Evolutionary conservation across 179 eudicot genomes (phyloP).

Genomic region (Spergularia azorica): DNA sequence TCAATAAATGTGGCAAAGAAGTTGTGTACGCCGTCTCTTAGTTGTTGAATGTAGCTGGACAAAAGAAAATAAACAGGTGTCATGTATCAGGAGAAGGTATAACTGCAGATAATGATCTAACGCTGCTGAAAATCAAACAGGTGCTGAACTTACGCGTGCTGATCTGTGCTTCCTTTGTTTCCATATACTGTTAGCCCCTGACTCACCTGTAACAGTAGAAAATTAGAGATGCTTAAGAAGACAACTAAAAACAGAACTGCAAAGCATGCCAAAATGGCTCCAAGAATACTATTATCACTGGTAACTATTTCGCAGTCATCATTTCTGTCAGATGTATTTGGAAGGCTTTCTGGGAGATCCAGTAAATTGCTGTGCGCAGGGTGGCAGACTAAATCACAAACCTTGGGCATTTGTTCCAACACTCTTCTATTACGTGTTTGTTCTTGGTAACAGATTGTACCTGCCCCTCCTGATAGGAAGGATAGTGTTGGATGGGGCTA

Average conservation of each 20-base stretch:
- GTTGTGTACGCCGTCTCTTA: conserved; percentile 97
- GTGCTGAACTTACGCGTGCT: conserved; percentile 79
- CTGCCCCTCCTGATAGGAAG: too few relatives aligned
- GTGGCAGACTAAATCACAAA: too few relatives aligned
- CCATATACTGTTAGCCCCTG: conserved; percentile 94
- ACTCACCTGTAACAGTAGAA: conserved; percentile 58
- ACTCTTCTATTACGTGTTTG: too few relatives aligned
- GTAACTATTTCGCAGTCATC: too few relatives aligned
- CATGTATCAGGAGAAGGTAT: not conserved
- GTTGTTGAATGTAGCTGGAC: conserved; percentile 93
- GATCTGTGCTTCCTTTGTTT: conserved; percentile 99
- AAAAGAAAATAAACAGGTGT: conserved; percentile 18
- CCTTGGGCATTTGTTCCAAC: too few relatives aligned
- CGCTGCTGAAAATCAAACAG: conserved; percentile 1
- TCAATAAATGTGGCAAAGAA: conserved; percentile 95
- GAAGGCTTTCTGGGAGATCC: too few relatives aligned
- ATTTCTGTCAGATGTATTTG: too few relatives aligned
- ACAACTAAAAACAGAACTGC: not conserved
- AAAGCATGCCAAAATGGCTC: too few relatives aligned
- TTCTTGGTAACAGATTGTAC: too few relatives aligned
- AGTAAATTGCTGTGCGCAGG: too few relatives aligned
- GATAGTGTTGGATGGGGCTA: too few relatives aligned
- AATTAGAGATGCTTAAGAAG: not conserved
- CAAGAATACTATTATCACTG: too few relatives aligned
- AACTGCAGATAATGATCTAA: not conserved